These are phyloP conservation scores for Podospora pseudocomata DNA, from an alignment of 495 filamentous ascomycete species.

Conservation along the genomic window DNA sequence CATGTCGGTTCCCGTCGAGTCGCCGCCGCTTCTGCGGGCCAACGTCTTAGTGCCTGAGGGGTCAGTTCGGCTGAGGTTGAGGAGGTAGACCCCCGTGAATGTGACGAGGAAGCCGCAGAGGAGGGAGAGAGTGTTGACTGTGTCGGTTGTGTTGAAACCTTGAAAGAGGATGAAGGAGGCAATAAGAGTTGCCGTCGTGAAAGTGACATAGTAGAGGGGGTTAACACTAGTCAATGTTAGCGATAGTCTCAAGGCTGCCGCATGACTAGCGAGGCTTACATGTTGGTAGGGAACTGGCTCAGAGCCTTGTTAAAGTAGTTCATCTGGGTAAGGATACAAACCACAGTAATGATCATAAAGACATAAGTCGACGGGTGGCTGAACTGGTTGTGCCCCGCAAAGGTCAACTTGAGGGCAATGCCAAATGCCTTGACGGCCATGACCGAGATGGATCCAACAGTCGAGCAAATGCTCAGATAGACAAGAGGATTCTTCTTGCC, in stretches of 20 bases:
- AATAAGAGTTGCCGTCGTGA: slow-evolving; percentile 90
- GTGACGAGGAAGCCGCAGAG: slow-evolving; percentile 94
- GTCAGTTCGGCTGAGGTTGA: slow-evolving; percentile 89
- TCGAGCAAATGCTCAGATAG: slow-evolving; percentile 95
- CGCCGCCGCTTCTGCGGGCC: slow-evolving; percentile 59
- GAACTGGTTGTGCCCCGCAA: slow-evolving; percentile 91
- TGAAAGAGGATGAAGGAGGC: slow-evolving; percentile 97
- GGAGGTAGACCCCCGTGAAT: slow-evolving; percentile 93
- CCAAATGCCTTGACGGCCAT: slow-evolving; percentile 99
- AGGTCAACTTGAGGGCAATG: slow-evolving; percentile 90
- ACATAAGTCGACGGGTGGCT: slow-evolving; percentile 91
- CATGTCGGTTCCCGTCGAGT: slow-evolving; percentile 85
- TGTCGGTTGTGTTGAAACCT: slow-evolving; percentile 94
- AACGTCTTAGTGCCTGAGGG: slow-evolving; percentile 71
- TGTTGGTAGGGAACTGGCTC: slow-evolving; percentile 92
- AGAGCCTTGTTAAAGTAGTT: slow-evolving; percentile 99
- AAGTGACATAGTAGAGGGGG: slow-evolving; percentile 98
- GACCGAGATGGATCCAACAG: slow-evolving; percentile 92
- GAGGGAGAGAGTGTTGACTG: slow-evolving; percentile 85
- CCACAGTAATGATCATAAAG: slow-evolving; percentile 84
- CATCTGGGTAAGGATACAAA: slow-evolving; percentile 98
- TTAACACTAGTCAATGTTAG: slow-evolving; percentile 65
- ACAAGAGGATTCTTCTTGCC: slow-evolving; percentile 94
- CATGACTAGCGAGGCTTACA: slow-evolving; percentile 51
- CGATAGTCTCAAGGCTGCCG: slow-evolving; percentile 22